Evolutionary conservation across 2,329 filamentous ascomycete species (phyloP).

Genomic region (Nothopassalora personata): DNA sequence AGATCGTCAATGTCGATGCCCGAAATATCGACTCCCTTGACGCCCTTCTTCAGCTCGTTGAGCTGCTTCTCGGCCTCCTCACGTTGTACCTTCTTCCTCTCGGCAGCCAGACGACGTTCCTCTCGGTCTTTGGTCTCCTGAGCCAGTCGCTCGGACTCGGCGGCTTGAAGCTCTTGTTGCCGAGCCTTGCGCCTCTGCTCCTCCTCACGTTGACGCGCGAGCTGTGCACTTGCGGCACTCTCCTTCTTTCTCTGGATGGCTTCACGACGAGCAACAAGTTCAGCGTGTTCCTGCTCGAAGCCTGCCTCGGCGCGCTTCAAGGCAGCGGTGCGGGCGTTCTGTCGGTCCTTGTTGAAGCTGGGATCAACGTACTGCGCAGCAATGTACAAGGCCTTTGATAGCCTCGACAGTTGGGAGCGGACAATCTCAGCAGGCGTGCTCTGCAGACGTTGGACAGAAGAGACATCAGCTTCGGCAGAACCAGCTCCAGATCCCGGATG

Average conservation of each 20-base stretch:
- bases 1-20: slow-evolving; percentile 74
- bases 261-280: slow-evolving; percentile 78
- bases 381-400: slow-evolving; percentile 85
- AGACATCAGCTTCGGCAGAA: slow-evolving; percentile 78
- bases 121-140: slow-evolving; percentile 91
- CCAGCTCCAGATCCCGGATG: slow-evolving; percentile 78
- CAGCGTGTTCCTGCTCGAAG: slow-evolving; percentile 84
- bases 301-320: slow-evolving; percentile 77
- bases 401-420: slow-evolving; percentile 83
- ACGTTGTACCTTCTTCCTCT: slow-evolving; percentile 65
- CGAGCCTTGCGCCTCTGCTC: slow-evolving; percentile 80
- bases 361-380: slow-evolving; percentile 96
- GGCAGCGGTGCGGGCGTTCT: slow-evolving; percentile 72
- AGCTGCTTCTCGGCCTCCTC: slow-evolving; percentile 72
- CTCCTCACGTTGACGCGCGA: slow-evolving; percentile 86
- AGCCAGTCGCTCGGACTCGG: slow-evolving; percentile 81
- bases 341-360: slow-evolving; percentile 73
- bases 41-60: slow-evolving; percentile 85
- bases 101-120: slow-evolving; percentile 75
- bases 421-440: slow-evolving; percentile 98
- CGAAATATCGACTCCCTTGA: slow-evolving; percentile 79
- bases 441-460: slow-evolving; percentile 88
- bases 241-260: slow-evolving; percentile 97
- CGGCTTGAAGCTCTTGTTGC: slow-evolving; percentile 81
- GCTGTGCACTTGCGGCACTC: slow-evolving; percentile 80